Conservation (phyloP, 2,329 filamentous ascomycete genomes). For the Penicillium fuscoglaucum region DNA sequence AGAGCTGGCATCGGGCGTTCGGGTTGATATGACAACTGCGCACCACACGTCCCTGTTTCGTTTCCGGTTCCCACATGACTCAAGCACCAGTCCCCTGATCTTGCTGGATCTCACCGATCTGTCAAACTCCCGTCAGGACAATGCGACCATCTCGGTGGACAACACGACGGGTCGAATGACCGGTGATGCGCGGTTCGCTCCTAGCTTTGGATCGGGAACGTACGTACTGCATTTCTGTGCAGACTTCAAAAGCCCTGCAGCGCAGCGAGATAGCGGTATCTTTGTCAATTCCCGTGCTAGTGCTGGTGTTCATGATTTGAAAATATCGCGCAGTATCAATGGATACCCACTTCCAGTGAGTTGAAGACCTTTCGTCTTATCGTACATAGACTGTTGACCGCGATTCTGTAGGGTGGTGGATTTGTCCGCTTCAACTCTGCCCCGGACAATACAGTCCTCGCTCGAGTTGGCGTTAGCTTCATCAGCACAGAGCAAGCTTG, state of each 20-base stretch:
- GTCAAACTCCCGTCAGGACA: constrained; percentile 59
- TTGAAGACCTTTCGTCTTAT: neutral
- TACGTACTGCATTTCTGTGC: constrained; percentile 66
- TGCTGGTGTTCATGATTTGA: constrained; percentile 53
- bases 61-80: constrained; percentile 58
- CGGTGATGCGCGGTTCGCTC: constrained; percentile 60
- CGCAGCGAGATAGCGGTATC: constrained; percentile 60
- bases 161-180: constrained; percentile 59
- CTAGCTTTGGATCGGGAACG: constrained; percentile 64
- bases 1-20: constrained; percentile 57
- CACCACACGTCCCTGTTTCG: constrained; percentile 65
- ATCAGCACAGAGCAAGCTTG: constrained; percentile 67
- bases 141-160: constrained; percentile 61
- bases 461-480: constrained; percentile 69
- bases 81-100: constrained; percentile 61
- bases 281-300: constrained; percentile 63
- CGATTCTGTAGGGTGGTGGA: constrained; percentile 56
- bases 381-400: neutral
- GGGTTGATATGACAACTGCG: constrained; percentile 66
- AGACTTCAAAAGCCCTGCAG: constrained; percentile 59
- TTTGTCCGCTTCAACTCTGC: constrained; percentile 63
- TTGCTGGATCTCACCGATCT: constrained; percentile 66
- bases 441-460: constrained; percentile 54
- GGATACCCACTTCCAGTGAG: constrained; percentile 52
- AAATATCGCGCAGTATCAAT: constrained; percentile 59